Conservation (phyloP, 352 stramenopile genomes). For the Globisporangium heterothallicum region DNA sequence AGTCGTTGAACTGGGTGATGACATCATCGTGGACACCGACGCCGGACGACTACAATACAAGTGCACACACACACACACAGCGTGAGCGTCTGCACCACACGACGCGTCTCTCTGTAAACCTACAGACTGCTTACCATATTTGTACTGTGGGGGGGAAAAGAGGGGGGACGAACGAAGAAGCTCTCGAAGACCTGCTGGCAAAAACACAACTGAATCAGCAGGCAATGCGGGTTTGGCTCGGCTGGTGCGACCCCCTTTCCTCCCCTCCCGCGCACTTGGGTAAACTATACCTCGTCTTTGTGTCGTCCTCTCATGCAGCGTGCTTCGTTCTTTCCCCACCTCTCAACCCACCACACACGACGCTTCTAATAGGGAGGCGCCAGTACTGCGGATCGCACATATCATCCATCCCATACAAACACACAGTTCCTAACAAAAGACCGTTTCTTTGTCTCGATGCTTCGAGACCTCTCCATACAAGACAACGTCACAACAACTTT, state of each 20-base stretch:
- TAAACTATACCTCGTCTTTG: constrained; percentile 14
- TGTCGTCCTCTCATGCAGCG: background rate
- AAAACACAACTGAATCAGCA: constrained; percentile 24
- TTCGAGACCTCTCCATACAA: background rate
- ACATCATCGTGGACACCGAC: constrained; percentile 92
- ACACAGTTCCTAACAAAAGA: background rate
- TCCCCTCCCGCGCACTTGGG: constrained; percentile 9
- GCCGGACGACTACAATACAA: constrained; percentile 94
- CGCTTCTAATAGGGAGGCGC: background rate
- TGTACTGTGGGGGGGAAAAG: constrained; percentile 7
- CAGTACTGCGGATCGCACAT: background rate
- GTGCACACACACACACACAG: constrained; percentile 6
- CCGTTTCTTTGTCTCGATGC: background rate
- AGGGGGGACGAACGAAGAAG: constrained; percentile 6
- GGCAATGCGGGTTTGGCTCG: background rate
- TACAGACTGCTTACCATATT: constrained; percentile 14
- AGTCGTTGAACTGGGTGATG: constrained; percentile 91
- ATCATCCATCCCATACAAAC: background rate
- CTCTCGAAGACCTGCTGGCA: constrained; percentile 19
- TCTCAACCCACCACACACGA: background rate
- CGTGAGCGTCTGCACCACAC: background rate
- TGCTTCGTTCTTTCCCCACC: constrained; percentile 1
- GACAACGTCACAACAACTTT: background rate
- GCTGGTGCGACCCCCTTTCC: background rate
- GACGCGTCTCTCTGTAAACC: background rate